phyloP scores from a whole-genome alignment of 2,329 filamentous ascomycete genomes.

The Fusarium sp. region DNA sequence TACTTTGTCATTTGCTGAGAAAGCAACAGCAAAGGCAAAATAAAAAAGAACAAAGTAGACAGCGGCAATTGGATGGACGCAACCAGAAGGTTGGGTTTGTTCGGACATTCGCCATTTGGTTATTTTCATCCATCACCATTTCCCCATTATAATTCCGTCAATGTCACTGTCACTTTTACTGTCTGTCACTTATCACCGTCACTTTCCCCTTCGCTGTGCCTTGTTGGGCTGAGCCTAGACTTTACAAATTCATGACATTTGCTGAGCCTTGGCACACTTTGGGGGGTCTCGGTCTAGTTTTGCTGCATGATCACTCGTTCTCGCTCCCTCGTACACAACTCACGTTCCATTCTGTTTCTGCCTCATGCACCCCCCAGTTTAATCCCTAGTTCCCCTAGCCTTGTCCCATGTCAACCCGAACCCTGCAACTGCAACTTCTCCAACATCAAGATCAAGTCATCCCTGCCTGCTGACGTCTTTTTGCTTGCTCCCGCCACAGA shows the following conservation, averaged over 20 bases:
- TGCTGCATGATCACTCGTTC: slow-evolving; percentile 19
- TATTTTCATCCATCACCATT: slow-evolving; percentile 3
- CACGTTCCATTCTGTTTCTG: slow-evolving; percentile 27
- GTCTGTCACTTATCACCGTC: background rate
- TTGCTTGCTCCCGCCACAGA: slow-evolving; percentile 31
- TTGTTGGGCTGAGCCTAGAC: slow-evolving; percentile 15
- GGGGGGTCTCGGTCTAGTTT: slow-evolving; percentile 21
- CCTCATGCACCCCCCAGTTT: slow-evolving; percentile 24
- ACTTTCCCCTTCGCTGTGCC: slow-evolving; percentile 5
- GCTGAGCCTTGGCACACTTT: slow-evolving; percentile 18
- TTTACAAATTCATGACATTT: slow-evolving; percentile 21
- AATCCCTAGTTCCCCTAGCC: background rate
- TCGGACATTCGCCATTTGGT: slow-evolving; percentile 7
- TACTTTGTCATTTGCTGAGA: slow-evolving; percentile 1
- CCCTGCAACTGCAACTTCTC: slow-evolving; percentile 25
- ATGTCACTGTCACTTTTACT: background rate
- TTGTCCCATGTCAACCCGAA: slow-evolving; percentile 21
- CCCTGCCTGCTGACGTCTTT: slow-evolving; percentile 42
- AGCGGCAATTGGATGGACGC: background rate
- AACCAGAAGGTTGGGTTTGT: slow-evolving; percentile 4
- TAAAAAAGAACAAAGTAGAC: background rate
- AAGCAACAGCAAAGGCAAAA: background rate
- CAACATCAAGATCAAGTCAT: slow-evolving; percentile 30
- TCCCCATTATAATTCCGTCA: background rate
- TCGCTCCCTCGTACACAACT: background rate